These are phyloP conservation scores for Dendrobium chrysotoxum DNA, from an alignment of 106 monocot species.

Conservation along the genomic window DNA sequence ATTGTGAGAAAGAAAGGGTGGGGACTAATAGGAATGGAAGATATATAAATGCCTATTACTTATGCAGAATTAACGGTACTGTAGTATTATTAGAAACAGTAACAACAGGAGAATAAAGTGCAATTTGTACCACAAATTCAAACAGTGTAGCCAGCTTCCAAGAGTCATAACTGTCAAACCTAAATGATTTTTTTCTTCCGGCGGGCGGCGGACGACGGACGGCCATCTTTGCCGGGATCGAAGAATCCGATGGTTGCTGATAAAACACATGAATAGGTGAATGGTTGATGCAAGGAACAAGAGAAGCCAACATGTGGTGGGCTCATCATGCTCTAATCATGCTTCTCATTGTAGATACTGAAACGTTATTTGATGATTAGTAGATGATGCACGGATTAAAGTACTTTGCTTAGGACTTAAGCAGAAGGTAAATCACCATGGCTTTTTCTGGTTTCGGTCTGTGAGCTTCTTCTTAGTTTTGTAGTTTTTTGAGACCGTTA, in stretches of 20 bases:
- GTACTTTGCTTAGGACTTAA: neutral
- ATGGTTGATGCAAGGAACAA: neutral
- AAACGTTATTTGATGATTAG: neutral
- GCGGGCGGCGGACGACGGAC: neutral
- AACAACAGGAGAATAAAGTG: neutral
- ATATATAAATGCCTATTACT: neutral
- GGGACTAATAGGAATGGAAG: neutral
- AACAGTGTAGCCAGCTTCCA: neutral
- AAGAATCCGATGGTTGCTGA: conserved; percentile 8
- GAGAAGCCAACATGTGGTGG: conserved; percentile 3
- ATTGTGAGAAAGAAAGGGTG: neutral
- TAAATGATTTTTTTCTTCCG: neutral
- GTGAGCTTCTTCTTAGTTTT: neutral
- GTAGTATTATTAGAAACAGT: neutral
- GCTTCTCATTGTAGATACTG: conserved; percentile 4
- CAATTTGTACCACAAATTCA: neutral
- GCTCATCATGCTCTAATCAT: conserved; percentile 4
- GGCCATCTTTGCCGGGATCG: conserved; percentile 1
- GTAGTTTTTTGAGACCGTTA: neutral
- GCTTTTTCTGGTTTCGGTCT: neutral
- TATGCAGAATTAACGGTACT: neutral
- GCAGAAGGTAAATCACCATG: neutral
- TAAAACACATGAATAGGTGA: neutral
- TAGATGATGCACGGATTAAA: neutral
- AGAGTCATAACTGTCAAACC: neutral